Base-by-base conservation (phyloP, 345 rosid species). In the Anacardium occidentale region DNA sequence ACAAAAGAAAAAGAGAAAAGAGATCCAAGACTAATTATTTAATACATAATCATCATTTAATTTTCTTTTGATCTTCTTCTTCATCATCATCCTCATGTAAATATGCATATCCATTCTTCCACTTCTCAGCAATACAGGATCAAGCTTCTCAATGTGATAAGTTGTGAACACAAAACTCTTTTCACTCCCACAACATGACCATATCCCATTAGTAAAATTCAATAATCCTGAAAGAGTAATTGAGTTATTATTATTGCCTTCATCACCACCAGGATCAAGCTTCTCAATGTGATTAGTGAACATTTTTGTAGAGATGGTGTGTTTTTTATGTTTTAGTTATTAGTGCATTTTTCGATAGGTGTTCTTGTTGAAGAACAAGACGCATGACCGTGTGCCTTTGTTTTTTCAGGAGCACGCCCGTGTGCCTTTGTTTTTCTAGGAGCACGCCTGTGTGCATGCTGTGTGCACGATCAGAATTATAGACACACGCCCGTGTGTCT, bases 141-240 rank as follows among this genome's bases (percentile, higher is more conserved):
- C 98, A 57, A 94, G 93, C 81, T 89, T 92, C 77, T 94, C 97
- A 1, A 90, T 81, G 82, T 94, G 97, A 75, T 94, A 92, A 1
- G 98, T 94, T 0, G 98, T 94, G 74, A 94, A 92, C 52, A 92
- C 97, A 45, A 94, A 94, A 62, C 92, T 92, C 88, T 89, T 86
- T 85, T 94, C 98, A 72, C 97, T 91, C 14, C 97, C 98, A 64
- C 98, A 92, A 62, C 98, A 91, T 10, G 98, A 94, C 98, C 98
- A 94, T 47, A 94, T 74, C 76, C 98, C 98, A 51, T 94, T 97
- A 6, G 97, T 90, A 79, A 94, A 94, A 80, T 94, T 94, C 85
- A 94, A 68, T 71, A 94, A 76, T 71, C 98, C 98, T 9, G 98
- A 94, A 40, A 94, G 77, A 1, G 98, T 94, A 13, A 92, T 85